Evolutionary conservation across 768 basidiomycete species (phyloP), one percentile per base, ranked within the genome.

Genomic region (Mycena metata): DNA sequence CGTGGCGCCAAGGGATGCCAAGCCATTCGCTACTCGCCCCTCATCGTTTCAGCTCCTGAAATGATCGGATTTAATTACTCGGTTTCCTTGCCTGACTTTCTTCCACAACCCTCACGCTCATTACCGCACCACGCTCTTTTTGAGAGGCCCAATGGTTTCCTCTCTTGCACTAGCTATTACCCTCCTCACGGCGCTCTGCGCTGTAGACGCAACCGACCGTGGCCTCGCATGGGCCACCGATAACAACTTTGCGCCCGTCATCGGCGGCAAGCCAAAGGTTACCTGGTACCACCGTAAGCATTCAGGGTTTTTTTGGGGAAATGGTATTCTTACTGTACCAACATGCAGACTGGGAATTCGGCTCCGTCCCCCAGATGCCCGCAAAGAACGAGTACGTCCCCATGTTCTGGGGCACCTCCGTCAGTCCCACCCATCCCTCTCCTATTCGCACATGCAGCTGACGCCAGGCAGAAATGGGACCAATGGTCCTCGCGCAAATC

Each of bases 141-240:
- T 30, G 30, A 30, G 30, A 30, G 30, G 30, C 30, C 30, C 30
- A 30, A 30, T 30, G 30, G 3, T 6, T 30, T 30, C 30, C 30
- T 30, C 30, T 30, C 30, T 30, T 30, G 6, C 30, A 30, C 30
- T 30, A 30, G 30, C 30, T 30, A 30, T 30, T 30, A 30, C 30
- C 30, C 30, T 30, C 30, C 30, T 30, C 30, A 30, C 30, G 30
- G 30, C 6, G 30, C 30, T 30, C 30, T 30, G 3, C 30, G 30
- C 56, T 5, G 64, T 26, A 12, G 16, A n/a, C 56, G 61, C 56
- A 39, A 60, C 64, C 3, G 42, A 0, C 9, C 46, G 63, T 11
- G 68, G 68, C 16, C 64, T 69, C 43, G 68, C 68, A 4, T 69
- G 68, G 68, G 68, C 68, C 23, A 60, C 68, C 17, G 26, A 69